phyloP scores from a whole-genome alignment of 208 protist species.

The Trichomonas gallinae region DNA sequence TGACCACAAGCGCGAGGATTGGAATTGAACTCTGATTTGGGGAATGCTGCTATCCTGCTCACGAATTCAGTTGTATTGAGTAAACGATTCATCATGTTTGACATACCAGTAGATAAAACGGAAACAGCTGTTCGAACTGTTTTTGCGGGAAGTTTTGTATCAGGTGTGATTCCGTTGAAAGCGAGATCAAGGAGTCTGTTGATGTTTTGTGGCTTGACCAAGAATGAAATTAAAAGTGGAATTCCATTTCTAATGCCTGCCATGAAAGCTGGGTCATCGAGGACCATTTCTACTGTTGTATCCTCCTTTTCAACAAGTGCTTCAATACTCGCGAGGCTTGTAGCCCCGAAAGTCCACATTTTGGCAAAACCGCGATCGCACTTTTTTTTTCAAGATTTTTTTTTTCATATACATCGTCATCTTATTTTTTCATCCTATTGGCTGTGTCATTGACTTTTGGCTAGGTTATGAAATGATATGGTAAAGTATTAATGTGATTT shows the following conservation, averaged over 20 bases:
- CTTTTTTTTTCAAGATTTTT: no score
- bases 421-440: no score
- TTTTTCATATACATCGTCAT: no score
- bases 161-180: not conserved
- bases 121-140: not conserved
- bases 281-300: not conserved
- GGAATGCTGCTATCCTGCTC: not conserved
- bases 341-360: not conserved
- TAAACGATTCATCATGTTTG: not conserved
- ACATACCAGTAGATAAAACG: not conserved
- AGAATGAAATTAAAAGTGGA: not conserved
- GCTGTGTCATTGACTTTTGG: no score
- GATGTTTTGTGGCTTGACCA: not conserved
- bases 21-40: not conserved
- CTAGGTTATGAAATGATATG: no score
- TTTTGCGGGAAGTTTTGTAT: not conserved
- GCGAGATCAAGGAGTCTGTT: not conserved
- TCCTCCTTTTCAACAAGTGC: not conserved
- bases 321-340: not conserved
- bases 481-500: no score
- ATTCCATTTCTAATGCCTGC: not conserved
- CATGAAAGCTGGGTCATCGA: not conserved
- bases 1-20: not conserved
- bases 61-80: not conserved
- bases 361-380: not conserved